A percentile compares a stretch with the other conserved stretches of the same genome.
These are phyloP conservation scores for Hepatocystis sp. DNA, from an alignment of 169 alveolate genomes.

Conservation along the genomic window DNA sequence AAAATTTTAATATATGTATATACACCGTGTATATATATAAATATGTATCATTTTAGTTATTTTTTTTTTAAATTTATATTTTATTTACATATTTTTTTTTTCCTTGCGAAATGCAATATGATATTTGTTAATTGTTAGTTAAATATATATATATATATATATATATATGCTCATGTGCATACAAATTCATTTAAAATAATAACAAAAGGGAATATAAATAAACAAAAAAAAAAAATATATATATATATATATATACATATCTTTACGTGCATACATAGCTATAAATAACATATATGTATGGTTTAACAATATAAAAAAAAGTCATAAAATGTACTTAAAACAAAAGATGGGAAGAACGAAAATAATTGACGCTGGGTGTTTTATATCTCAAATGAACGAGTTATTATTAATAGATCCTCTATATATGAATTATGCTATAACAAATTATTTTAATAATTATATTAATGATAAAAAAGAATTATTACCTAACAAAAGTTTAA, in stretches of 20 bases:
- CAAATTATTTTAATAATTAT: conserved; percentile 48
- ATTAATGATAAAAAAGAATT: conserved; percentile 50
- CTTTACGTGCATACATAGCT: conserved; percentile 3
- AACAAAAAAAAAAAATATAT: no score
- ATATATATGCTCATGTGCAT: no score
- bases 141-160: no score
- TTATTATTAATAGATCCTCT: conserved; percentile 66
- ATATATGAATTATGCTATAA: conserved; percentile 45
- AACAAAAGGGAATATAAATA: no score
- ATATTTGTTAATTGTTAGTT: no score
- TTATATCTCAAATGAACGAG: conserved; percentile 75
- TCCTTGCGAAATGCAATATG: no score
- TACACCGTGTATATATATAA: no score
- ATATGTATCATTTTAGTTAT: no score
- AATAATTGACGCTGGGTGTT: conserved; percentile 70
- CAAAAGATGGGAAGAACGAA: background rate
- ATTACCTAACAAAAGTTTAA: conserved; percentile 42
- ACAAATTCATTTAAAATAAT: no score
- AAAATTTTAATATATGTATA: no score
- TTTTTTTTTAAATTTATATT: no score
- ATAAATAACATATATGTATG: background rate
- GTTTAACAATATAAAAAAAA: background rate
- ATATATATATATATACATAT: background rate
- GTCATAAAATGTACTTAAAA: background rate
- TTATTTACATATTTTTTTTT: no score